Conservation (phyloP, 164 flowering plant species). For the Malania oleifera region DNA sequence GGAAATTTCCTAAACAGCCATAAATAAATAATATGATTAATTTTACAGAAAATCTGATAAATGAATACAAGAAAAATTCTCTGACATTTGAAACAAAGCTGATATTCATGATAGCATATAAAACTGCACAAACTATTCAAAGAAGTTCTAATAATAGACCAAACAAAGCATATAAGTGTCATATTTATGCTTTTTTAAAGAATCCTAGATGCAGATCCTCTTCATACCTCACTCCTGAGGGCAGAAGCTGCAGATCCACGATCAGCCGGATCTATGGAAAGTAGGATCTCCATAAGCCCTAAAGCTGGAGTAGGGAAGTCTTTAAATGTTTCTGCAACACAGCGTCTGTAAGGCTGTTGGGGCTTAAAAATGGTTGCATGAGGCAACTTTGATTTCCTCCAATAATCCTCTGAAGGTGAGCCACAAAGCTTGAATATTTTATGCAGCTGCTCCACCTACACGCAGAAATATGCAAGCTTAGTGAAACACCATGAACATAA, state of each 20-base stretch:
- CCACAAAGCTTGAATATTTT: conserved; percentile 98
- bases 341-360: conserved; percentile 79
- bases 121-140: background rate
- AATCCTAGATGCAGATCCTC: background rate
- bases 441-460: conserved; percentile 92
- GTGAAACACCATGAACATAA: background rate
- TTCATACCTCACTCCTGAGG: conserved; percentile 71
- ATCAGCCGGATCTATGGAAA: conserved; percentile 85
- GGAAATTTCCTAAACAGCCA: background rate
- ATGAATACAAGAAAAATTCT: too few species aligned
- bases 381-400: conserved; percentile 92
- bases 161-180: too few species aligned
- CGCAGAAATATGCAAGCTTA: conserved; percentile 5
- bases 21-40: background rate
- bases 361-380: conserved; percentile 97
- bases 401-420: conserved; percentile 94
- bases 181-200: too few species aligned
- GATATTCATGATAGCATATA: too few species aligned
- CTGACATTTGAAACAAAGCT: too few species aligned
- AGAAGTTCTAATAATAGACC: too few species aligned
- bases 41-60: too few species aligned
- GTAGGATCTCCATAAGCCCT: conserved; percentile 66
- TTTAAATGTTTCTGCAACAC: conserved; percentile 82
- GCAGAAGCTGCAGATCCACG: conserved; percentile 88
- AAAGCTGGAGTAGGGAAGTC: conserved; percentile 85